Percentiles rank a stretch among this genome's conserved stretches.
These are phyloP conservation scores for Elaeis oleifera DNA, from an alignment of 202 grass and related monocot genomes.

Conservation along the genomic window DNA sequence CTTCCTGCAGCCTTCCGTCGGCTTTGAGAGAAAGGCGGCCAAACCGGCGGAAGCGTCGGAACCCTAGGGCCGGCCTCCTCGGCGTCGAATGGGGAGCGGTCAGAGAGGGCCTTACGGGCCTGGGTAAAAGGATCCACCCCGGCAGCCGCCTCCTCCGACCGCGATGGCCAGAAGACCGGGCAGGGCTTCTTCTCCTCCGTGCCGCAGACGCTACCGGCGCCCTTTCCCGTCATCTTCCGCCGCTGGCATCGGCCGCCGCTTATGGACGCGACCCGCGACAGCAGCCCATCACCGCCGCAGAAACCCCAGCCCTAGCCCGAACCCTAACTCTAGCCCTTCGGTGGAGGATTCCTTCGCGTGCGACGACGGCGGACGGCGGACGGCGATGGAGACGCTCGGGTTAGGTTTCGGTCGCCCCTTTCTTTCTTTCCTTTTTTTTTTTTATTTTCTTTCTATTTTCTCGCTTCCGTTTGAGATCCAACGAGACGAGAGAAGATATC, in stretches of 20 bases:
- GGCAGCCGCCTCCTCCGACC: slow-evolving; percentile 22
- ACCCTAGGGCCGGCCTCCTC: slow-evolving; percentile 59
- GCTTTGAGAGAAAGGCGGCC: slow-evolving; percentile 43
- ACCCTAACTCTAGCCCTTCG: slow-evolving; percentile 6
- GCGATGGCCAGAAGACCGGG: slow-evolving; percentile 17
- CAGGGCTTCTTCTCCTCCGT: neutral
- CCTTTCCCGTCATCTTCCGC: slow-evolving; percentile 4
- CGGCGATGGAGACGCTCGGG: slow-evolving; percentile 35
- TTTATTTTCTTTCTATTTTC: slow-evolving; percentile 33
- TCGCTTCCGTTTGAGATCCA: slow-evolving; percentile 68
- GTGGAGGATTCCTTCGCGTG: slow-evolving; percentile 24
- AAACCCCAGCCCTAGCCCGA: slow-evolving; percentile 18
- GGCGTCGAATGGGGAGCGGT: slow-evolving; percentile 68
- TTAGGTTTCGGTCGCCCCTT: slow-evolving; percentile 69
- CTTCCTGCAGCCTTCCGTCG: slow-evolving; percentile 49
- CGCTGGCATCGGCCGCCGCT: slow-evolving; percentile 23
- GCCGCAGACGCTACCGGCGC: neutral
- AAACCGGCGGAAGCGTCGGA: slow-evolving; percentile 61
- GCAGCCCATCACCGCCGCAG: slow-evolving; percentile 9
- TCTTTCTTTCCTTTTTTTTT: slow-evolving; percentile 20
- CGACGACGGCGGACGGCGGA: slow-evolving; percentile 20
- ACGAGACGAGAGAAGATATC: slow-evolving; percentile 14
- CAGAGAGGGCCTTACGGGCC: slow-evolving; percentile 66
- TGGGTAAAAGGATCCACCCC: slow-evolving; percentile 50
- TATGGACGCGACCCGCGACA: slow-evolving; percentile 37